Percentiles rank a stretch among this genome's conserved stretches.
Conservation (phyloP, 345 rosid genomes). For the Camelina hispida region DNA sequence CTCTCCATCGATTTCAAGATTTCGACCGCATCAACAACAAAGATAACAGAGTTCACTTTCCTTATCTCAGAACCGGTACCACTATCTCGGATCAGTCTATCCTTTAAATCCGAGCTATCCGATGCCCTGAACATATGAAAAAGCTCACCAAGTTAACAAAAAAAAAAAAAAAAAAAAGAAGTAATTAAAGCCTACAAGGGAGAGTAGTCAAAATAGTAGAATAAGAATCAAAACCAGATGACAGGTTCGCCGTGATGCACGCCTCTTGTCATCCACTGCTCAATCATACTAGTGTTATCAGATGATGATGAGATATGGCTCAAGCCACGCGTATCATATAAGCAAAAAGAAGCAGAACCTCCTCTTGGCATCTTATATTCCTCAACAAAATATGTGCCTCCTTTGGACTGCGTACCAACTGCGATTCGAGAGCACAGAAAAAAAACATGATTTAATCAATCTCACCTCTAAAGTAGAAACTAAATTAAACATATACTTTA, state of each 20-base stretch:
- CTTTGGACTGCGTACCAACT: conserved; percentile 57
- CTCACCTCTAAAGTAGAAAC: background rate
- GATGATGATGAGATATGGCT: conserved; percentile 38
- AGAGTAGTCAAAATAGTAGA: background rate
- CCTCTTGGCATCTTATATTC: conserved; percentile 74
- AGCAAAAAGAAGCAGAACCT: conserved; percentile 64
- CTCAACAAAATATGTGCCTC: conserved; percentile 75
- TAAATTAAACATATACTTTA: conserved; percentile 24
- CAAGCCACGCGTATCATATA: conserved; percentile 72
- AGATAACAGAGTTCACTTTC: conserved; percentile 70
- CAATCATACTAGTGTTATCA: conserved; percentile 54
- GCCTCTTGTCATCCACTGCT: conserved; percentile 67
- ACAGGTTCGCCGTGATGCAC: conserved; percentile 65
- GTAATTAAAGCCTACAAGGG: background rate
- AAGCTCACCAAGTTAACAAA: conserved; percentile 13
- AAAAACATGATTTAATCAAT: background rate
- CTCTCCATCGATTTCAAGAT: conserved; percentile 61
- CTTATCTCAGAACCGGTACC: conserved; percentile 40
- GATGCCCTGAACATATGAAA: conserved; percentile 55
- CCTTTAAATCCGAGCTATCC: conserved; percentile 53
- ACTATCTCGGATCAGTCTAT: conserved; percentile 46
- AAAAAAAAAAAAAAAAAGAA: background rate
- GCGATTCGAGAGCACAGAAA: background rate
- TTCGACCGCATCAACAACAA: conserved; percentile 64
- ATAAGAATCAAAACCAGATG: conserved; percentile 51